phyloP scores from a whole-genome alignment of 2,329 filamentous ascomycete genomes.

The Apiospora koreana region DNA sequence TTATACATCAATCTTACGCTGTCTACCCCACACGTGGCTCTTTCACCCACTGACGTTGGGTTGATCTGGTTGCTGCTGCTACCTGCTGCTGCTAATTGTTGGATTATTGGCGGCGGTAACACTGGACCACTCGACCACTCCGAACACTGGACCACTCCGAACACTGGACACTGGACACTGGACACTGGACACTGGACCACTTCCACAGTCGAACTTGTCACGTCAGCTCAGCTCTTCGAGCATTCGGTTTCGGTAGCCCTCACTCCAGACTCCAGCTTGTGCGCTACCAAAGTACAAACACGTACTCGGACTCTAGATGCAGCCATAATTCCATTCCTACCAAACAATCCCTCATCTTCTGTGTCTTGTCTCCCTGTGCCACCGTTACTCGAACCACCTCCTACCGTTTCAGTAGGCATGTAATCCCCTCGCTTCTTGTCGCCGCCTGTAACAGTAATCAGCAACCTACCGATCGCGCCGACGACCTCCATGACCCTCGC shows the following conservation, averaged over 20 bases:
- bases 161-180: too few species aligned
- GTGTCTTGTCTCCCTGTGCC: constrained; percentile 1
- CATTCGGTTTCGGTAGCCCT: not conserved
- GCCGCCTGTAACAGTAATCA: constrained; percentile 2
- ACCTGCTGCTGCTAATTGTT: not conserved
- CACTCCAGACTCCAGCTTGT: not conserved
- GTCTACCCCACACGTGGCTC: not conserved
- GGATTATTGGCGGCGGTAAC: not conserved
- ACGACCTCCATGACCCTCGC: constrained; percentile 7
- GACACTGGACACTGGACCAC: too few species aligned
- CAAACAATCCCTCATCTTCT: not conserved
- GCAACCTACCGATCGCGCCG: not conserved
- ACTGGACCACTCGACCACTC: too few species aligned
- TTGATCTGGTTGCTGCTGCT: not conserved
- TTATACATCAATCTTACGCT: too few species aligned
- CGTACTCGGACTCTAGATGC: not conserved
- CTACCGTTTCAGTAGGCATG: not conserved
- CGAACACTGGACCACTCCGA: too few species aligned
- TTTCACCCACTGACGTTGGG: constrained; percentile 6
- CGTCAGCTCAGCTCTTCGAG: not conserved
- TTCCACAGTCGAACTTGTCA: not conserved
- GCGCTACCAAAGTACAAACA: not conserved
- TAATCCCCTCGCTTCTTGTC: not conserved
- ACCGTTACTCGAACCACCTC: not conserved
- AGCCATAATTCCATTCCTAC: not conserved